Evolutionary conservation across 73 alveolate species (phyloP).

Genomic region (Vitrella brassicaformis): DNA sequence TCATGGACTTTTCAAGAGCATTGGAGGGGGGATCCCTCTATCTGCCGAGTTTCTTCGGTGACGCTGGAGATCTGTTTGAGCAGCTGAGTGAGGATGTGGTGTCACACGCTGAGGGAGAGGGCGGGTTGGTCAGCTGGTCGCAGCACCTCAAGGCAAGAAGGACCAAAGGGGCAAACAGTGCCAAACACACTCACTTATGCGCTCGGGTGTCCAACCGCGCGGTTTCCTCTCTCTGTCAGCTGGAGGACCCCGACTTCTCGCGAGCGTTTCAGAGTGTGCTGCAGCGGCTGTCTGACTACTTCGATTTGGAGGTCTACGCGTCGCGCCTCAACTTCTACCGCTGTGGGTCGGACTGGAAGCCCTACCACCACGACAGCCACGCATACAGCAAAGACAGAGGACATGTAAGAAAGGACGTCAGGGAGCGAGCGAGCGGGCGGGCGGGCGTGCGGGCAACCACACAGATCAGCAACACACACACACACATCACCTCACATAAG

Average conservation of each 20-base stretch:
- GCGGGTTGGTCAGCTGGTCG: background rate
- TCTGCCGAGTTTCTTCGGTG: background rate
- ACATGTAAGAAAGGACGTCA: no score
- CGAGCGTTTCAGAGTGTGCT: background rate
- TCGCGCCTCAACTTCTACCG: background rate
- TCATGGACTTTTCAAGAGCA: no score
- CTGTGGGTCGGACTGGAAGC: background rate
- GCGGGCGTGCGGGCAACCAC: no score
- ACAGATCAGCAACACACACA: no score
- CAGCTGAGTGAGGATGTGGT: background rate
- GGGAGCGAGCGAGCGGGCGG: no score
- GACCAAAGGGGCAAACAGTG: background rate
- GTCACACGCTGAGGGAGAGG: background rate
- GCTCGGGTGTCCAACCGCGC: background rate
- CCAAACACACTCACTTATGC: background rate
- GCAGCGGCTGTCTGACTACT: background rate
- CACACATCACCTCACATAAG: no score
- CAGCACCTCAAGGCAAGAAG: background rate
- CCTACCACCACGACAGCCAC: background rate
- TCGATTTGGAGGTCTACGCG: background rate
- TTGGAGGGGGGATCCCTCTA: no score
- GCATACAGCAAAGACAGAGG: no score
- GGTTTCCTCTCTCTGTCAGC: background rate
- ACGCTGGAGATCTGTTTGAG: background rate
- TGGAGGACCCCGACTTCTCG: background rate